These are phyloP conservation scores for Excoecaria cochinchinensis DNA, from an alignment of 345 rosid species.

Conservation along the genomic window DNA sequence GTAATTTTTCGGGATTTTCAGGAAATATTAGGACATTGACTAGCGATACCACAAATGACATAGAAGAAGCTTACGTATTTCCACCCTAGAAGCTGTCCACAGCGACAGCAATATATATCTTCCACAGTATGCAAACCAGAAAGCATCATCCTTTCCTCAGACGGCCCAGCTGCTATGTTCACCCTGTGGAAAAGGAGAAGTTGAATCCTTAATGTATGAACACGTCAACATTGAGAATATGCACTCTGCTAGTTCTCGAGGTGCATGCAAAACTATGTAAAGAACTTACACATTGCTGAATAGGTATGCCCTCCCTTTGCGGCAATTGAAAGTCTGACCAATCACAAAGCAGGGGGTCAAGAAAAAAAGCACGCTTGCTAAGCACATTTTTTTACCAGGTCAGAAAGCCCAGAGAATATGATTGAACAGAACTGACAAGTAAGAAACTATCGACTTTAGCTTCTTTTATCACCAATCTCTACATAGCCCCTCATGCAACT, in stretches of 20 bases:
- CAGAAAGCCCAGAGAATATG: background rate
- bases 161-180: constrained; percentile 34
- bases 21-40: background rate
- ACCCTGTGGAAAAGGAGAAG: constrained; percentile 22
- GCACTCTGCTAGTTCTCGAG: background rate
- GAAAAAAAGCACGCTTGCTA: background rate
- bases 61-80: constrained; percentile 38
- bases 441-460: background rate
- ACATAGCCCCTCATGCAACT: background rate
- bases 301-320: constrained; percentile 46
- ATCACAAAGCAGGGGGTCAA: constrained; percentile 21
- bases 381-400: background rate
- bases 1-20: background rate
- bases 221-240: background rate
- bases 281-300: constrained; percentile 47
- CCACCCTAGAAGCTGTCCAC: constrained; percentile 53
- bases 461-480: background rate
- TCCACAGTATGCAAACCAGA: constrained; percentile 46
- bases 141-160: constrained; percentile 41
- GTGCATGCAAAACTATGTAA: background rate
- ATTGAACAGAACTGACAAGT: background rate
- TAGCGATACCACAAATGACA: background rate
- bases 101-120: constrained; percentile 48
- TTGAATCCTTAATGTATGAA: background rate
- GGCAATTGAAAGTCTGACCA: constrained; percentile 37